Percentiles rank a stretch among this genome's conserved stretches.
Conservation (phyloP, 805 yeast species). For the Wickerhamiella dianesei region DNA sequence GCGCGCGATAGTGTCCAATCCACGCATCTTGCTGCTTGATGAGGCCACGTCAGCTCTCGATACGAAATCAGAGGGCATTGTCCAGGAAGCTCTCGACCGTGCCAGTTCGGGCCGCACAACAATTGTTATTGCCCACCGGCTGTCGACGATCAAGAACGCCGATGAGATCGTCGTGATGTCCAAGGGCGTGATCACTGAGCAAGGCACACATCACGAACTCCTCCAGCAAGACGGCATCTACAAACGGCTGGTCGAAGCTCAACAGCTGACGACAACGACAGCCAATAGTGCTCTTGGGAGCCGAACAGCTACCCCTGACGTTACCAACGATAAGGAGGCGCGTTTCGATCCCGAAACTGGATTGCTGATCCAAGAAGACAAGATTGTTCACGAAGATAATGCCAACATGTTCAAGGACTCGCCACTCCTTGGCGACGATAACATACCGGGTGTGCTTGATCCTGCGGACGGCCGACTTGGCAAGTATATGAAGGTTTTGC, state of each 20-base stretch:
- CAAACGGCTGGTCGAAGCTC: constrained; percentile 26
- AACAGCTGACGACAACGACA: constrained; percentile 19
- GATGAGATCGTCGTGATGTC: constrained; percentile 40
- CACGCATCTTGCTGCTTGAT: constrained; percentile 44
- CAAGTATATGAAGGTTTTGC: constrained; percentile 13
- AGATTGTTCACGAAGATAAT: constrained; percentile 9
- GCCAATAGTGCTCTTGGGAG: not conserved
- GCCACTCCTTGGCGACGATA: not conserved
- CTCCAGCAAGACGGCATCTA: constrained; percentile 22
- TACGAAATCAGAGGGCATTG: constrained; percentile 32
- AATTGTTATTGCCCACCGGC: constrained; percentile 44
- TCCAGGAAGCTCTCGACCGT: constrained; percentile 29
- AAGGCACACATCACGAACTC: constrained; percentile 31
- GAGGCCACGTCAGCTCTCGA: constrained; percentile 55
- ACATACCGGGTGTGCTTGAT: constrained; percentile 16
- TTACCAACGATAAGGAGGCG: not conserved
- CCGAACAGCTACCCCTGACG: not conserved
- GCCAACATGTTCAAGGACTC: constrained; percentile 3
- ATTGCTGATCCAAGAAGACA: constrained; percentile 13
- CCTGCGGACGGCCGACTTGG: constrained; percentile 6
- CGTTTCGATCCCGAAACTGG: constrained; percentile 9
- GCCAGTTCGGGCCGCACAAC: constrained; percentile 33
- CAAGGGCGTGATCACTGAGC: constrained; percentile 39
- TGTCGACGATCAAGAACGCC: constrained; percentile 44
- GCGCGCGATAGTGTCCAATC: constrained; percentile 50